phyloP scores from a whole-genome alignment of 371 early-diverging fungal species.

The Haplosporangium sp. region DNA sequence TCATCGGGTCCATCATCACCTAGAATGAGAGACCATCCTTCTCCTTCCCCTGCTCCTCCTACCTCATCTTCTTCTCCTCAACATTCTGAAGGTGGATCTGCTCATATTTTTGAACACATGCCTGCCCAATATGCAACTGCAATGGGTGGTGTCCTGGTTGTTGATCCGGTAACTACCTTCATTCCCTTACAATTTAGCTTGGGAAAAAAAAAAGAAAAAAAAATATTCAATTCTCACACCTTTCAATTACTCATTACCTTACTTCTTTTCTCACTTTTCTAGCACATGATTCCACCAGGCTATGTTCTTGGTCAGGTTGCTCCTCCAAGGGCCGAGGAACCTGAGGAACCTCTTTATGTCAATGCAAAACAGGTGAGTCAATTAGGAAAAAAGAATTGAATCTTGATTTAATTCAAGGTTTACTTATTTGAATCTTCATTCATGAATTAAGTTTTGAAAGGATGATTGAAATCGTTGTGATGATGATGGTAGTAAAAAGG shows the following conservation, averaged over 20 bases:
- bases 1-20: slow-evolving; percentile 31
- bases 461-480: no score
- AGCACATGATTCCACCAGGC: slow-evolving; percentile 40
- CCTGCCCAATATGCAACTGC: slow-evolving; percentile 25
- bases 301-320: slow-evolving; percentile 37
- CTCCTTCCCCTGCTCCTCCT: slow-evolving; percentile 38
- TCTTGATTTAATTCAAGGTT: neutral
- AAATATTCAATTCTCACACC: neutral
- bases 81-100: slow-evolving; percentile 16
- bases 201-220: neutral
- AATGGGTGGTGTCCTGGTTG: slow-evolving; percentile 39
- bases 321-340: slow-evolving; percentile 56
- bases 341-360: slow-evolving; percentile 80
- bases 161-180: slow-evolving; percentile 31
- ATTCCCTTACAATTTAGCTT: neutral
- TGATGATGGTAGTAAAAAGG: no score
- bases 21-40: slow-evolving; percentile 14
- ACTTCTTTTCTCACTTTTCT: neutral
- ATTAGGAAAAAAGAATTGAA: neutral
- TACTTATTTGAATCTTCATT: no score
- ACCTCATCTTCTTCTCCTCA: slow-evolving; percentile 31
- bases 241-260: neutral
- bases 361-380: slow-evolving; percentile 85
- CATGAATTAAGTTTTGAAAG: no score
- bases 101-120: slow-evolving; percentile 33